Evolutionary conservation across 2,329 filamentous ascomycete genomes (phyloP), one percentile per base, ranked within the genome.

Genomic region (Aspergillus glaucus): DNA sequence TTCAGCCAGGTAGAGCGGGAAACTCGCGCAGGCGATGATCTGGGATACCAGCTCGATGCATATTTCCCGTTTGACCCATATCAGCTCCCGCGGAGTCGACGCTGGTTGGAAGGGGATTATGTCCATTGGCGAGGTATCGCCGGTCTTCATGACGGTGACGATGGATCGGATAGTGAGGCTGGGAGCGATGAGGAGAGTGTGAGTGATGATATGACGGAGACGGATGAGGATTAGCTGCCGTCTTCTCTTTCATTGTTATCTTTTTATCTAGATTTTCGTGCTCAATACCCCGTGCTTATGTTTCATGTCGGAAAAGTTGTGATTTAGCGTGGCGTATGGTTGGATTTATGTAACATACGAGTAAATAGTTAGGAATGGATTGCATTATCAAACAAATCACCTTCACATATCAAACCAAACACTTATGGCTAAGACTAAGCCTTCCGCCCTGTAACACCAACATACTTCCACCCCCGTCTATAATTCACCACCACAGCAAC

Each of bases 51-150:
- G 67, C 79, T 98, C 1, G 91, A 97, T 58, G 87, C 90, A 0
- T 96, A 95, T 67, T 98, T 97, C 62, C 93, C 93, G 0, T 98
- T 98, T 62, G 93, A 98, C 64, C 94, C 94, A 2, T 98, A 97
- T 67, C 86, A 92, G 61, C 75, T 98, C 44, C 91, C 91, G 0
- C 76, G 83, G 57, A 96, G 91, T 67, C 89, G 87, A 68, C 79
- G 83, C 50, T 97, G 93, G 94, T 73, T 98, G 10, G 86, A 90
- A 53, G 79, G 81, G 17, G 86, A 94, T 63, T 96, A 95, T 62
- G 79, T 92, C 26, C 77, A 84, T 45, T 96, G 89, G 87, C 81
- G 81, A 54, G 79, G 84, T 4, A 81, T 94, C 32, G 82, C 84
- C 0, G 88, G 87, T 0, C 70, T 90, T 9, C 79, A 85, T 50